A percentile compares a stretch with the other conserved stretches of the same genome.
Conservation (phyloP, 768 basidiomycete species). For the Suillus spraguei region DNA sequence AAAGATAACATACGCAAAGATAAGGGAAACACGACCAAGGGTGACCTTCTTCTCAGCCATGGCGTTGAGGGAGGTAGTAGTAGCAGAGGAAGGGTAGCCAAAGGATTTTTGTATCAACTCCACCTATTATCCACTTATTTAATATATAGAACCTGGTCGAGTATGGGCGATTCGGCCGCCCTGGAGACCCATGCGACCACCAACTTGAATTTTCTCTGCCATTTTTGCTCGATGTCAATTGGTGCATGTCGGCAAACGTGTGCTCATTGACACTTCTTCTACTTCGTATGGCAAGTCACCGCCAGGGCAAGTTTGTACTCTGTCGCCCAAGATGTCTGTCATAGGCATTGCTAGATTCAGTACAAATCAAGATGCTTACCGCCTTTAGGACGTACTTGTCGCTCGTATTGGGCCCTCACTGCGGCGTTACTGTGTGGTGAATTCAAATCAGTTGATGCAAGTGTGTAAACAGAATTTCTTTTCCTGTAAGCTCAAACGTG, state of each 20-base stretch:
- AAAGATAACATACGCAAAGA: constrained; percentile 69
- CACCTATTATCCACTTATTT: not conserved
- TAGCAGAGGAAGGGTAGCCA: not conserved
- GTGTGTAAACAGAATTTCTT: not conserved
- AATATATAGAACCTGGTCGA: not conserved
- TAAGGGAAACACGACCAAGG: constrained; percentile 69
- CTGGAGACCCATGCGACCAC: not conserved
- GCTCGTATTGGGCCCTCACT: not conserved
- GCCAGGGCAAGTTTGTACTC: not conserved
- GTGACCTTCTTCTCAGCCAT: constrained; percentile 15
- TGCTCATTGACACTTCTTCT: not conserved
- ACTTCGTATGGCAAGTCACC: too few relatives aligned
- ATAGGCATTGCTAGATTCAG: too few relatives aligned
- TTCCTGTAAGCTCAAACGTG: too few relatives aligned
- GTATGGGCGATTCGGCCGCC: not conserved
- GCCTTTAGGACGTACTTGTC: not conserved
- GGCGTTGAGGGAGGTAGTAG: constrained; percentile 4
- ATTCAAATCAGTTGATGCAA: too few relatives aligned
- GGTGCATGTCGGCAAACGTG: not conserved
- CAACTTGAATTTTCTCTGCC: not conserved
- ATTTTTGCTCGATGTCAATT: constrained; percentile 3
- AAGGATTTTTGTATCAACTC: not conserved
- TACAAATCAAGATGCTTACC: not conserved
- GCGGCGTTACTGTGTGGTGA: not conserved
- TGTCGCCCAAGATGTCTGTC: not conserved